Conservation (phyloP, 306 rosid species). For the Quercus variabilis region DNA sequence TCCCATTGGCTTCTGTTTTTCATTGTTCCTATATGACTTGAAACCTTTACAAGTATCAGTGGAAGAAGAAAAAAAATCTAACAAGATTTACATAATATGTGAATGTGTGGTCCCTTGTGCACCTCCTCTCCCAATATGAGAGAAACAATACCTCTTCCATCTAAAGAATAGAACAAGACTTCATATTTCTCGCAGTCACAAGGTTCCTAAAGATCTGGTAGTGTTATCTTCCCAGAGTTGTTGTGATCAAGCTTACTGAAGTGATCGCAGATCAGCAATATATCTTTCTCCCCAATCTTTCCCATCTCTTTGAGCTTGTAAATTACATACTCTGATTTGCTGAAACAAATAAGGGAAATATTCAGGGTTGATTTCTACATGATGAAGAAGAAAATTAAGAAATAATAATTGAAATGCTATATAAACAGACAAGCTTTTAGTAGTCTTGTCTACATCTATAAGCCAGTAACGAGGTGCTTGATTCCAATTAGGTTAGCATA, state of each 20-base stretch:
- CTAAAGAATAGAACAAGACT: neutral
- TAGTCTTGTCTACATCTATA: neutral
- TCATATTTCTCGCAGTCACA: constrained; percentile 13
- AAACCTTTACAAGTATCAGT: neutral
- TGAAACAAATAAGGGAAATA: constrained; percentile 21
- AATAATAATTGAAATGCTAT: neutral
- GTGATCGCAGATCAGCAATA: constrained; percentile 58
- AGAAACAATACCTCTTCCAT: neutral
- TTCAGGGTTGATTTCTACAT: neutral
- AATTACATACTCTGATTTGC: constrained; percentile 76
- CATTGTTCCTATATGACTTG: neutral
- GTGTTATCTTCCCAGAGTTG: constrained; percentile 78
- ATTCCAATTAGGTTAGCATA: neutral
- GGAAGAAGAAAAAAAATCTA: neutral
- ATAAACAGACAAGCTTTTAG: neutral
- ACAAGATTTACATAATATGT: neutral
- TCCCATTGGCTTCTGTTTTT: neutral
- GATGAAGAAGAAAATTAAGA: neutral
- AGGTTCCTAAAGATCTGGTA: constrained; percentile 53
- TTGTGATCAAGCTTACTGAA: constrained; percentile 65
- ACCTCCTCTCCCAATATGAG: too few relatives aligned
- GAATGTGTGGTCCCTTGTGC: neutral
- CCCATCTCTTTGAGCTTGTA: constrained; percentile 95
- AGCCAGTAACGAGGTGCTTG: neutral
- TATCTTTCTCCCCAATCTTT: constrained; percentile 66